A percentile compares a stretch with the other conserved stretches of the same genome.
Conservation (phyloP, 169 alveolate genomes). For the Eimeria maxima region DNA sequence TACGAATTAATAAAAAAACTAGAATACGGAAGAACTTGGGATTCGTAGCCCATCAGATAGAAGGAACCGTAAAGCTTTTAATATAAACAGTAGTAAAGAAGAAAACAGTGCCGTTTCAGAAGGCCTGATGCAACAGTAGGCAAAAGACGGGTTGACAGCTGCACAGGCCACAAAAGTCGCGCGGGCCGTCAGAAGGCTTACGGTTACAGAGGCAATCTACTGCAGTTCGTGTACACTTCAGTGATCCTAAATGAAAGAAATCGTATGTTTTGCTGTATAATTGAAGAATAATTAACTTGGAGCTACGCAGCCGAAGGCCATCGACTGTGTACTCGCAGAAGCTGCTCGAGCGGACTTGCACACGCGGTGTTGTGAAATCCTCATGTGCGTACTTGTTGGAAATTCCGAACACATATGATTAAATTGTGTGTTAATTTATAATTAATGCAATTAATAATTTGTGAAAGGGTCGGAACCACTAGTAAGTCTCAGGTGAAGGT, state of each 20-base stretch:
- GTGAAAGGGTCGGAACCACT: not conserved
- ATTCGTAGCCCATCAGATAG: not conserved
- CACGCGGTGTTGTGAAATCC: not conserved
- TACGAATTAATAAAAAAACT: not conserved
- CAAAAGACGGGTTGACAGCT: not conserved
- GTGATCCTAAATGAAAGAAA: not conserved
- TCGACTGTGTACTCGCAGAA: not conserved
- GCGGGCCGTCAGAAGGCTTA: not conserved
- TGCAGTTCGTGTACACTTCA: not conserved
- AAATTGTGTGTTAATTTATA: not conserved
- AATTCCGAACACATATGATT: not conserved
- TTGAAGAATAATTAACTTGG: not conserved
- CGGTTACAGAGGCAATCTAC: not conserved
- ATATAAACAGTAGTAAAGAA: not conserved
- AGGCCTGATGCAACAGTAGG: not conserved
- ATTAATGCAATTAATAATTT: not conserved
- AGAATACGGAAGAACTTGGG: not conserved
- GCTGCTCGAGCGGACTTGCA: conserved; percentile 8
- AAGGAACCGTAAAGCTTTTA: not conserved
- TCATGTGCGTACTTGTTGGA: not conserved
- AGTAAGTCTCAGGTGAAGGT: not conserved
- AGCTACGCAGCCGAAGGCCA: not conserved
- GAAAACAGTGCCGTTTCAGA: not conserved
- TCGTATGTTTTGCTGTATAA: not conserved
- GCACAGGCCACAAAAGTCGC: too few species aligned